These are phyloP conservation scores for Circinella minor DNA, from an alignment of 371 early-diverging fungal genomes.

Conservation along the genomic window DNA sequence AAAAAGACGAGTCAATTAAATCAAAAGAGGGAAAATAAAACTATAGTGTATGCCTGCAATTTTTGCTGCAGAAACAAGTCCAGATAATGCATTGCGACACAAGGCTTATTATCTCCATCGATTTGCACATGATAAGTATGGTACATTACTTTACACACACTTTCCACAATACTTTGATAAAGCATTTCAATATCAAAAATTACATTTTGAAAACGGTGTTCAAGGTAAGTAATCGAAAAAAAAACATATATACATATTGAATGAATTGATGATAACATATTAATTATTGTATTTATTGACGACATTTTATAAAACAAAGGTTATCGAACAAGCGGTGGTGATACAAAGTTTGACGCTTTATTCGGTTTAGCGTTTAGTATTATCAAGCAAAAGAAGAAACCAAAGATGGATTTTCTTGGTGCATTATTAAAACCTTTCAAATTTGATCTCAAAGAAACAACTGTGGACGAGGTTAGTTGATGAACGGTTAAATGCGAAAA, in stretches of 20 bases:
- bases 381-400: slow-evolving; percentile 66
- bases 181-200: slow-evolving; percentile 61
- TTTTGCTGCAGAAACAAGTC: slow-evolving; percentile 82
- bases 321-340: slow-evolving; percentile 51
- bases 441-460: slow-evolving; percentile 45
- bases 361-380: slow-evolving; percentile 72
- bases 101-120: slow-evolving; percentile 76
- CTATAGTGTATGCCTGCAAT: slow-evolving; percentile 79
- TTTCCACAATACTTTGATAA: slow-evolving; percentile 4
- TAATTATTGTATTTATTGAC: too few species aligned
- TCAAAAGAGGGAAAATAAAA: too few species aligned
- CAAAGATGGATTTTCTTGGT: slow-evolving; percentile 74
- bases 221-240: slow-evolving; percentile 32
- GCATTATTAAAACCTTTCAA: slow-evolving; percentile 74
- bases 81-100: slow-evolving; percentile 62
- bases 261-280: neutral
- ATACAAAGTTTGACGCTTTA: slow-evolving; percentile 62
- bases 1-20: too few species aligned
- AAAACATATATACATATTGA: neutral
- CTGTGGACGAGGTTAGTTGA: slow-evolving; percentile 19
- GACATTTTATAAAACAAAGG: slow-evolving; percentile 29
- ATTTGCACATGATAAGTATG: slow-evolving; percentile 81
- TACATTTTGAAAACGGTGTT: slow-evolving; percentile 33
- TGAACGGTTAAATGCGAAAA: too few species aligned
- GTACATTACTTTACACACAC: slow-evolving; percentile 73